Evolutionary conservation across 2,329 filamentous ascomycete genomes (phyloP), one percentile per base, ranked within the genome.

Genomic region (Cercospora zeina): DNA sequence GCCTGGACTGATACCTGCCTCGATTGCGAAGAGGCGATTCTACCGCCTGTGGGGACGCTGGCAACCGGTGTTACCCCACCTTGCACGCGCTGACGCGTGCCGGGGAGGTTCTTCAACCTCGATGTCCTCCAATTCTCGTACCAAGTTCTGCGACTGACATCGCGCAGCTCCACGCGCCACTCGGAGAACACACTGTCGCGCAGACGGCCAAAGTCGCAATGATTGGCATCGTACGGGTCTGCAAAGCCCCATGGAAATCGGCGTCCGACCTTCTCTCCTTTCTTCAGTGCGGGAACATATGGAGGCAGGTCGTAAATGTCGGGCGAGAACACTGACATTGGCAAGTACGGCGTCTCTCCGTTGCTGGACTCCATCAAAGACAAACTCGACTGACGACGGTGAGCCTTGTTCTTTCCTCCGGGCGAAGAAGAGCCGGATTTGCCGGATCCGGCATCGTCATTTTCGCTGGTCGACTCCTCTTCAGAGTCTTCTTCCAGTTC

Each of bases 241-340:
- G 95, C 95, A 70, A 97, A 96, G 6, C 95, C 95, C 95, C 95
- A 99, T 0, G 95, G 90, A 75, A 97, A 99, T 67, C 89, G 88
- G 63, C 95, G 89, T 50, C 95, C 95, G 63, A 96, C 79, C 14
- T 90, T 81, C 33, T 83, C 85, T 8, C 88, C 88, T 30, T 66
- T 64, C 59, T 58, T 63, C 33, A 54, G 39, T 19, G 61, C 64
- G 42, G 62, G 65, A 9, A 71, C 95, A 53, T 91, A 96, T 7
- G 71, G 70, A 31, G 72, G 72, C 11, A 73, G 66, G 71, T 96
- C 90, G 77, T 97, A 96, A 45, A 90, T 85, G 75, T 99, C 95
- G 0, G 95, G 95, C 65, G 91, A 96, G 74, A 99, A 89, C 74
- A 97, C 90, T 42, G 92, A 96, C 73, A 97, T 86, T 0, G 95